phyloP scores from a whole-genome alignment of 805 yeast genomes.

The Danielozyma ontarioensis region DNA sequence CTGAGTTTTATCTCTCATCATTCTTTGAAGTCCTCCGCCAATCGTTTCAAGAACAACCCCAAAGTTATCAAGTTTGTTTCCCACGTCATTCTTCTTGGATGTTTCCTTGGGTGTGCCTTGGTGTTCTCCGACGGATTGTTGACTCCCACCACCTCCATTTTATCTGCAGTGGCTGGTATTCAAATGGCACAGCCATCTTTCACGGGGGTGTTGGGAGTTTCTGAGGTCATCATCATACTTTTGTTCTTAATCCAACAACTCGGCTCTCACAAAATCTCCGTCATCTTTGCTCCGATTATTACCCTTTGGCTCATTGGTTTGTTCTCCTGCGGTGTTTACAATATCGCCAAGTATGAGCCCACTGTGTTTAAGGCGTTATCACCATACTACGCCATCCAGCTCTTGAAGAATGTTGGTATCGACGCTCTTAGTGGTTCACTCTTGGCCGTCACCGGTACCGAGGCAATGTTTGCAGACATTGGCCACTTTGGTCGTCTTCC shows the following conservation, averaged over 20 bases:
- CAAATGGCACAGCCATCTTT: slow-evolving; percentile 47
- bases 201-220: slow-evolving; percentile 41
- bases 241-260: slow-evolving; percentile 44
- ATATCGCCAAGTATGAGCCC: slow-evolving; percentile 38
- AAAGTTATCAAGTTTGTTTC: slow-evolving; percentile 24
- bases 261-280: slow-evolving; percentile 47
- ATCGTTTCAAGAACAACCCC: slow-evolving; percentile 16
- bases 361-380: slow-evolving; percentile 43
- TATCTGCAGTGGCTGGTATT: slow-evolving; percentile 54
- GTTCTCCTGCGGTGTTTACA: slow-evolving; percentile 41
- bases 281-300: slow-evolving; percentile 51
- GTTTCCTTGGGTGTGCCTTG: slow-evolving; percentile 53
- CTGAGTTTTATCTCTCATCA: slow-evolving; percentile 16
- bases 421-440: slow-evolving; percentile 47
- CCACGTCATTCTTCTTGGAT: slow-evolving; percentile 26
- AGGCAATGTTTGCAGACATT: slow-evolving; percentile 62
- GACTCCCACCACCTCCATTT: slow-evolving; percentile 60
- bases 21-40: slow-evolving; percentile 8
- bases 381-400: slow-evolving; percentile 48
- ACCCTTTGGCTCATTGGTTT: slow-evolving; percentile 46
- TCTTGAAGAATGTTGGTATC: slow-evolving; percentile 33
- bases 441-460: slow-evolving; percentile 55
- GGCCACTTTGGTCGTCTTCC: slow-evolving; percentile 52
- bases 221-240: slow-evolving; percentile 42
- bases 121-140: slow-evolving; percentile 57